Evolutionary conservation across 495 filamentous ascomycete genomes (phyloP).

Genomic region (Neurospora africana): DNA sequence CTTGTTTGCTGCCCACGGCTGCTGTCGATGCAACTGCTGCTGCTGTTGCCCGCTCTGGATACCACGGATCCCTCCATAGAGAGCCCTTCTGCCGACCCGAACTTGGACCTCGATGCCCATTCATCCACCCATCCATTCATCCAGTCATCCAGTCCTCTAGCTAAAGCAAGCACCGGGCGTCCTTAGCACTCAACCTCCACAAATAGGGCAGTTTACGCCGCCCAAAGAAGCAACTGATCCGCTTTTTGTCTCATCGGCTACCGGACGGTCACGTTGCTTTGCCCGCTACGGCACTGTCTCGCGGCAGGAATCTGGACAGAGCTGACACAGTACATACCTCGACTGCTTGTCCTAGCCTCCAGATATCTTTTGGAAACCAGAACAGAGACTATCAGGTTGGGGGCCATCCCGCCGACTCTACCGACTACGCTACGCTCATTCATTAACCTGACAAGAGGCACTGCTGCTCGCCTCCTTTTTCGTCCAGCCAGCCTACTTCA

Average conservation of each 20-base stretch:
- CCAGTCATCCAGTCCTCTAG: background rate
- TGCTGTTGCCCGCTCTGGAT: slow-evolving; percentile 11
- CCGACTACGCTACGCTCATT: background rate
- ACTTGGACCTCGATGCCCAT: slow-evolving; percentile 2
- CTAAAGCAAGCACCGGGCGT: background rate
- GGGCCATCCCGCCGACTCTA: background rate
- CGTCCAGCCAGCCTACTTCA: background rate
- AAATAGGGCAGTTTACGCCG: slow-evolving; percentile 1
- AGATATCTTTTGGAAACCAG: background rate
- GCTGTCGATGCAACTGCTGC: slow-evolving; percentile 6
- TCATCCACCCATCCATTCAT: background rate
- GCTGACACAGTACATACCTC: background rate
- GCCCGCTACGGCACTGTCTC: background rate
- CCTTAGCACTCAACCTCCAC: slow-evolving; percentile 9
- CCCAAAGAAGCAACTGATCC: slow-evolving; percentile 1
- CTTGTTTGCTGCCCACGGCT: slow-evolving; percentile 20
- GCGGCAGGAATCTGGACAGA: background rate
- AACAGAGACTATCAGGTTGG: background rate
- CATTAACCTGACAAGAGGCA: background rate
- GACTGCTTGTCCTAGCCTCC: background rate
- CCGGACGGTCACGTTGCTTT: background rate
- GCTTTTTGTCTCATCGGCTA: background rate
- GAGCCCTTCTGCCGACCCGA: slow-evolving; percentile 2
- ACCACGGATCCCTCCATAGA: slow-evolving; percentile 1
- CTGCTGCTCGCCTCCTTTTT: background rate